These are phyloP conservation scores for Xylariaceae sp. DNA, from an alignment of 2,329 filamentous ascomycete species.

Conservation along the genomic window DNA sequence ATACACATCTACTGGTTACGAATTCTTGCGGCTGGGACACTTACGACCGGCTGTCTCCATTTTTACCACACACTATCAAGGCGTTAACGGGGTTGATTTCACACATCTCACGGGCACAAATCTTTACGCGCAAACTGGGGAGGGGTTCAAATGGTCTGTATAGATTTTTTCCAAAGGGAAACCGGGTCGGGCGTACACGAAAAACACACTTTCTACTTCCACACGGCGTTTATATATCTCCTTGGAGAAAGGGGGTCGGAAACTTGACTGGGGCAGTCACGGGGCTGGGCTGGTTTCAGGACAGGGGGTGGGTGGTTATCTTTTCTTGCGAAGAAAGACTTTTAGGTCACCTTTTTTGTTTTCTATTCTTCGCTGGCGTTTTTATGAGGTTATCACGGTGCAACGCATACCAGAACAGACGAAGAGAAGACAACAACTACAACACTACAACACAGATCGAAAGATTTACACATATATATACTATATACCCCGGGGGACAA, in stretches of 20 bases:
- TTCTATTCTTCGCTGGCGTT: background rate
- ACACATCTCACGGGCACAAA: constrained; percentile 21
- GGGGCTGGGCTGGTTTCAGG: constrained; percentile 18
- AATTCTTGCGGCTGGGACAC: constrained; percentile 29
- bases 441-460: too few relatives aligned
- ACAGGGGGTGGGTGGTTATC: background rate
- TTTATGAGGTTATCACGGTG: background rate
- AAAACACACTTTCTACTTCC: background rate
- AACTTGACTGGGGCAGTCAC: background rate
- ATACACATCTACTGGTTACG: constrained; percentile 30
- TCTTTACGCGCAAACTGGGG: constrained; percentile 17
- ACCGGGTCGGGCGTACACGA: constrained; percentile 19
- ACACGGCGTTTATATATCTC: background rate
- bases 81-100: constrained; percentile 26
- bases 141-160: too few relatives aligned
- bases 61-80: constrained; percentile 1
- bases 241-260: background rate
- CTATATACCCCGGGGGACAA: too few relatives aligned
- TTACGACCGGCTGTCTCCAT: constrained; percentile 32
- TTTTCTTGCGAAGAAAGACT: constrained; percentile 5
- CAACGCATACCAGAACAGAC: background rate
- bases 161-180: too few relatives aligned
- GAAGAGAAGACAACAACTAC: background rate
- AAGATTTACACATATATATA: too few relatives aligned
- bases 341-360: background rate